Percentiles rank a stretch among this genome's conserved stretches.
These are phyloP conservation scores for Taiozyma sp. DNA, from an alignment of 1,139 yeast species.

Conservation along the genomic window DNA sequence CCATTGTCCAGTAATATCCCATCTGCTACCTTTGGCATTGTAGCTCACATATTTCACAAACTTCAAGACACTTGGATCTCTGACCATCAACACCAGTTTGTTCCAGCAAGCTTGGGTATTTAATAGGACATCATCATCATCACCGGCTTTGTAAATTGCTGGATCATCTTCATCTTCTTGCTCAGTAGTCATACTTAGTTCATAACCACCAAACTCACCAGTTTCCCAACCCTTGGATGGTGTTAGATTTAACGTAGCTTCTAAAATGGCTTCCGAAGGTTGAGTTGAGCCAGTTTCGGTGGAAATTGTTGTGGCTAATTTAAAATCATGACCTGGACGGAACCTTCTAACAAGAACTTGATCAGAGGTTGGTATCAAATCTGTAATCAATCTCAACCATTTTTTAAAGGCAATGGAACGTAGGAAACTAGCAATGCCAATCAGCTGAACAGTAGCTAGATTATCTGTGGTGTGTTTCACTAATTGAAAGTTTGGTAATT, in stretches of 20 bases:
- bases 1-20: slow-evolving; percentile 89
- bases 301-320: slow-evolving; percentile 74
- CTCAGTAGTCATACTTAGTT: slow-evolving; percentile 73
- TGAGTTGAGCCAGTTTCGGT: slow-evolving; percentile 21
- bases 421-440: slow-evolving; percentile 55
- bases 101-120: slow-evolving; percentile 88
- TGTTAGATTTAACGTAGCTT: slow-evolving; percentile 72
- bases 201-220: slow-evolving; percentile 94
- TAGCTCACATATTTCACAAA: slow-evolving; percentile 90
- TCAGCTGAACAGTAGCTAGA: slow-evolving; percentile 31
- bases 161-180: slow-evolving; percentile 45
- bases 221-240: slow-evolving; percentile 81
- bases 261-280: slow-evolving; percentile 31
- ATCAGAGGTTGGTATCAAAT: slow-evolving; percentile 59
- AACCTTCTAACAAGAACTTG: slow-evolving; percentile 77
- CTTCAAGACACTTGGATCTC: slow-evolving; percentile 82
- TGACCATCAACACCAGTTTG: slow-evolving; percentile 64
- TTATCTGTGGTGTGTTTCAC: slow-evolving; percentile 26
- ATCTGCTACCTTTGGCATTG: slow-evolving; percentile 85
- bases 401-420: slow-evolving; percentile 60
- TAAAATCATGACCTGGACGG: slow-evolving; percentile 93
- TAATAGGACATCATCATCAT: slow-evolving; percentile 76
- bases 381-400: slow-evolving; percentile 65
- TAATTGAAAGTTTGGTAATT: slow-evolving; percentile 49
- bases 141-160: slow-evolving; percentile 43